Evolutionary conservation across 2,329 filamentous ascomycete genomes (phyloP), one percentile per base, ranked within the genome.

Genomic region (Penicillium sp.): DNA sequence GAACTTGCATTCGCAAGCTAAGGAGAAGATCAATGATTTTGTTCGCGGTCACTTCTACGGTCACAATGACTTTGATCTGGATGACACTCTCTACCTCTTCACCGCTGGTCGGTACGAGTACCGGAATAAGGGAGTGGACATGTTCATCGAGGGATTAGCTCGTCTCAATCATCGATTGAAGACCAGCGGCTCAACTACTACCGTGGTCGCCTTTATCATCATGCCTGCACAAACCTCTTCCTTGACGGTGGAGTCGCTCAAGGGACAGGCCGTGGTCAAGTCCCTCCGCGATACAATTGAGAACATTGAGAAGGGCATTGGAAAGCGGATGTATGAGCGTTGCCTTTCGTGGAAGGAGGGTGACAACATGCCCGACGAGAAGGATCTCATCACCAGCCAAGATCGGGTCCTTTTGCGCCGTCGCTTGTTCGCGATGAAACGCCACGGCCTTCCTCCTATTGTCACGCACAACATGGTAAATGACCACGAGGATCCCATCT

Each of bases 381-480:
- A 96, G 82, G 95, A 98, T 69, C 83, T 99, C 39, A 91, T 99
- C 66, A 93, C 90, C 33, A 87, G 88, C 59, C 90, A 96, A 71
- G 95, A 99, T 75, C 92, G 93, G 62, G 92, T 98, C 58, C 85
- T 98, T 69, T 85, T 99, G 52, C 90, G 95, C 46, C 88, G 95
- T 62, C 87, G 95, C 53, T 82, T 99, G 48, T 99, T 96, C 71
- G 95, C 93, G 60, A 97, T 98, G 92, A 98, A 98, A 82, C 86
- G 95, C 52, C 84, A 92, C 74, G 86, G 85, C 39, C 84, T 98
- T 29, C 95, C 95, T 4, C 95, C 95, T 0, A 96, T 99, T 70
- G 93, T 98, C 58, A 99, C 95, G 5, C 95, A 99, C 82, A 98
- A 99, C 83, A 97, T 99, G 93, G 79, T 91, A 67, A 97, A 96